A percentile compares a stretch with the other conserved stretches of the same genome.
These are phyloP conservation scores for Penstemon newberryi DNA, from an alignment of 257 asterid genomes.

Conservation along the genomic window DNA sequence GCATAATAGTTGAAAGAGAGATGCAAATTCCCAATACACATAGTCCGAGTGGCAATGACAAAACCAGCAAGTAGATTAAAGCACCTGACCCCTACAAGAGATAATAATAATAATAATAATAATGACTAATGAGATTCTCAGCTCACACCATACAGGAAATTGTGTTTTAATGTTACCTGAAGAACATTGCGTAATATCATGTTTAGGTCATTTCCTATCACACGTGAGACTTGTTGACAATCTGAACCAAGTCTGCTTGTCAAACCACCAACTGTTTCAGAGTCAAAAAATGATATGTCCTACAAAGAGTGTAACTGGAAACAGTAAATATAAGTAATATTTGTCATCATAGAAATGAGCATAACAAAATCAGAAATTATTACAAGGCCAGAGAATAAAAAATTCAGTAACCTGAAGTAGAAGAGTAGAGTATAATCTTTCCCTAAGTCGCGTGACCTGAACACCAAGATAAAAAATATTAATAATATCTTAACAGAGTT, in stretches of 20 bases:
- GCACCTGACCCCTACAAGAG: conserved; percentile 84
- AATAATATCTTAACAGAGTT: not conserved
- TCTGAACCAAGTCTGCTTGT: conserved; percentile 99
- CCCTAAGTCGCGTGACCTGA: conserved; percentile 95
- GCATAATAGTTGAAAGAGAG: conserved; percentile 71
- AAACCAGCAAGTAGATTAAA: conserved; percentile 68
- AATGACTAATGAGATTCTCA: conserved; percentile 29
- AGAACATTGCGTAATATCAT: conserved; percentile 82
- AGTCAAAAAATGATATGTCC: conserved; percentile 93
- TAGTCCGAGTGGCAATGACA: conserved; percentile 91
- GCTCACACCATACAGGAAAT: conserved; percentile 18
- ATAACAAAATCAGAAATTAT: conserved; percentile 5
- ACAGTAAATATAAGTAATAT: conserved; percentile 5
- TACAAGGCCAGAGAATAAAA: conserved; percentile 11
- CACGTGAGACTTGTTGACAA: conserved; percentile 99
- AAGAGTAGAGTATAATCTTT: conserved; percentile 76
- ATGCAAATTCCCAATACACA: conserved; percentile 76
- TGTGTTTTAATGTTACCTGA: conserved; percentile 47
- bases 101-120: not conserved
- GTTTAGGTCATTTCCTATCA: conserved; percentile 92
- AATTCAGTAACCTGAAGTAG: conserved; percentile 69
- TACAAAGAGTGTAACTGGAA: conserved; percentile 40
- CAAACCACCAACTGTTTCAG: conserved; percentile 94
- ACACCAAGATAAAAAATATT: conserved; percentile 25
- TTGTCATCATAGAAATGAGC: conserved; percentile 4